Percentiles rank a stretch among this genome's conserved stretches.
These are phyloP conservation scores for Beauveria sp. DNA, from an alignment of 2,329 filamentous ascomycete genomes.

Conservation along the genomic window DNA sequence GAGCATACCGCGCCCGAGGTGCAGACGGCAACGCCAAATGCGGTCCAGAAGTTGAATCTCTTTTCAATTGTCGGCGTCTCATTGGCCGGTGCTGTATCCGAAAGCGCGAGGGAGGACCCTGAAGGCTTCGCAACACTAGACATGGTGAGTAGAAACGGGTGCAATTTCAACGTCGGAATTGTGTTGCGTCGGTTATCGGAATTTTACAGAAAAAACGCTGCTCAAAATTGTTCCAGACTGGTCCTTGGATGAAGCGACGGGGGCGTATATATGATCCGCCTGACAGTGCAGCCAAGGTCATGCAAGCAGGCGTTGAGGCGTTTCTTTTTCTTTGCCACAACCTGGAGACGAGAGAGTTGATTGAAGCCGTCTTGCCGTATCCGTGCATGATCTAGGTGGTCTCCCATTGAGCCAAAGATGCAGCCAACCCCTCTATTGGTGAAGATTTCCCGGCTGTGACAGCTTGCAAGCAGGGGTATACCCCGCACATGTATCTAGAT, in stretches of 20 bases:
- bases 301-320: too few species aligned
- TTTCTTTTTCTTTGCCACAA: too few species aligned
- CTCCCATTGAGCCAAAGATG: too few species aligned
- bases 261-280: too few species aligned
- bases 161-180: background rate
- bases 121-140: background rate
- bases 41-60: background rate
- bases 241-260: too few species aligned
- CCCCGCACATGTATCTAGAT: too few species aligned
- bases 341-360: too few species aligned
- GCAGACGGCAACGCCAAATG: background rate
- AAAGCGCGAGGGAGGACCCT: background rate
- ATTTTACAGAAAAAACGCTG: background rate
- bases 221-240: too few species aligned
- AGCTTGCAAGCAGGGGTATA: background rate
- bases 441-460: background rate
- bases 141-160: background rate
- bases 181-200: background rate
- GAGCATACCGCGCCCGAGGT: background rate
- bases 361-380: too few species aligned
- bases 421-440: background rate
- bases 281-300: too few species aligned
- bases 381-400: too few species aligned
- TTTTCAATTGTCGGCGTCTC: background rate
- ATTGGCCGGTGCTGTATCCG: background rate